Conservation (phyloP, 2,329 filamentous ascomycete genomes). For the Balansia obtecta region DNA sequence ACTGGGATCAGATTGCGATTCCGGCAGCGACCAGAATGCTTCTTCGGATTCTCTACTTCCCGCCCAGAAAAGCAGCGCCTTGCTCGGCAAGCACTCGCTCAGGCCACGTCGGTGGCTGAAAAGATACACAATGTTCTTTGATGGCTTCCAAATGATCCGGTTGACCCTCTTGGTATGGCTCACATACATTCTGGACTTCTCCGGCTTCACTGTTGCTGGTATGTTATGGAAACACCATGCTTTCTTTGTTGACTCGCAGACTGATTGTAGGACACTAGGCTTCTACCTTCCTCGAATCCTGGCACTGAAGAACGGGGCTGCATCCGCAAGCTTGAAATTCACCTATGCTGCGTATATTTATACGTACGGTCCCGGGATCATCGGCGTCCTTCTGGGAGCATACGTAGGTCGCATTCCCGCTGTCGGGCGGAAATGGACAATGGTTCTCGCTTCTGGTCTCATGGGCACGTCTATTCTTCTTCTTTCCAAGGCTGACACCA, state of each 20-base stretch:
- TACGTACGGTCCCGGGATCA: constrained; percentile 38
- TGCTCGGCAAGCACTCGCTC: neutral
- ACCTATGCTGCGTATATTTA: constrained; percentile 42
- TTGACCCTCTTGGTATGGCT: constrained; percentile 24
- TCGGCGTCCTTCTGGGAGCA: constrained; percentile 36
- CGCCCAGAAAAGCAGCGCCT: neutral
- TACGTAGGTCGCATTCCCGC: constrained; percentile 25
- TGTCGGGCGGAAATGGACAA: constrained; percentile 30
- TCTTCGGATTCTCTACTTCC: constrained; percentile 1
- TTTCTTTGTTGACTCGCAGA: neutral
- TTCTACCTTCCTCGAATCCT: constrained; percentile 36
- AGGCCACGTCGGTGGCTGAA: constrained; percentile 8
- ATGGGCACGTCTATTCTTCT: constrained; percentile 34
- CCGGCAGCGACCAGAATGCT: constrained; percentile 1
- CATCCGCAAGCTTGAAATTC: constrained; percentile 27
- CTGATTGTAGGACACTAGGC: constrained; percentile 9
- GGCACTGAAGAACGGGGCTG: constrained; percentile 35
- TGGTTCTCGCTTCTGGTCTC: constrained; percentile 29
- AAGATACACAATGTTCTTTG: constrained; percentile 22
- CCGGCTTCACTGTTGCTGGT: constrained; percentile 26
- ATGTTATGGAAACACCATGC: neutral
- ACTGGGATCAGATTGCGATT: constrained; percentile 8
- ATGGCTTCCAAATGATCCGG: constrained; percentile 20
- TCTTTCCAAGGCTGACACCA: constrained; percentile 27
- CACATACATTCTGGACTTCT: constrained; percentile 27